Base-by-base conservation (phyloP, 2,329 filamentous ascomycete genomes). In the Clonostachys sp. region DNA sequence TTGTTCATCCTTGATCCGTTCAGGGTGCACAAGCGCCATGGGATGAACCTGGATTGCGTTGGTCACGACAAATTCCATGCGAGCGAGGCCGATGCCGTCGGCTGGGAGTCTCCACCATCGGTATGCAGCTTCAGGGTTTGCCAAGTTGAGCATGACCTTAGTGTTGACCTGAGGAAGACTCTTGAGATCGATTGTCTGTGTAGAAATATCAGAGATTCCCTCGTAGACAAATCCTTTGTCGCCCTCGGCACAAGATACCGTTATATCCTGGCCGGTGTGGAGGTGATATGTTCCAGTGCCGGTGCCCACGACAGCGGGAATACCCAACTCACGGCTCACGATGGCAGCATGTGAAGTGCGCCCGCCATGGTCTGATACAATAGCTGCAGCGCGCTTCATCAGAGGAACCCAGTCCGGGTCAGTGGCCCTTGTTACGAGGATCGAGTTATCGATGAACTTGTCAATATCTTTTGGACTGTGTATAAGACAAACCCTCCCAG, bases 311-410 rank as follows among this genome's bases (percentile, higher is more conserved):
- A 69, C 55, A 2, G 64, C 66, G 5, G 66, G 65, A 6, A 68
- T 51, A 5, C 66, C 63, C 2, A 68, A 54, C 41, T 69, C 65
- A 5, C 65, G 64, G 52, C 66, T 70, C 44, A 68, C 63, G 39
- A 69, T 68, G n/a, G 66, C 65, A 13, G 65, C 66, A 48, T 69
- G 66, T 5, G 65, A 69, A 6, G 65, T 67, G 8, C 60, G 53
- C 3, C 71, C 57, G 49, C 72, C 47, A 51, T 66, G 46, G 62
- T 68, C 64, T 1, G 64, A 65, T 51, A 68, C 53, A 36, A 68
- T 65, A 18, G 63, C 65, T 2, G 56, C 57, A 1, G 65, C 64
- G 3, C 57, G 57, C 53, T 65, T 66, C 65, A 68, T 68, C 10
- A 68, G 54, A 7, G 65, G 64, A 24, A 65, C 61, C 65, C 65